Evolutionary conservation across 202 grass and related monocot species (phyloP).

Genomic region (Sporobolus alterniflorus): DNA sequence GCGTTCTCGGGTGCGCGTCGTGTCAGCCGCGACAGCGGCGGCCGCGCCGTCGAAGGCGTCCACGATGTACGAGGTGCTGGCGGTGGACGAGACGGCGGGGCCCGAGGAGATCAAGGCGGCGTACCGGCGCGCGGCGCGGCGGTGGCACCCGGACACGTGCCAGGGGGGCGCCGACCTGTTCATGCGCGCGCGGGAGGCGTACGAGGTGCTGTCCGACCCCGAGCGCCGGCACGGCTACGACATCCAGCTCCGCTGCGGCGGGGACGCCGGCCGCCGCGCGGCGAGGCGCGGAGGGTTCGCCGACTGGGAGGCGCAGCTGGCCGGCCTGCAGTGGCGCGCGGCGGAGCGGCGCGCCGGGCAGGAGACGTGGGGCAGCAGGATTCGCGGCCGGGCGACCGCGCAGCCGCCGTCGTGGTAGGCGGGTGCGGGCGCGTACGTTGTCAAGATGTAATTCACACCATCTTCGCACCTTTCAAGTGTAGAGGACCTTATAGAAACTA

Average conservation of each 20-base stretch:
- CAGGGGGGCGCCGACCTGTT: slow-evolving; percentile 51
- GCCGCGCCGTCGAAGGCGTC: not conserved
- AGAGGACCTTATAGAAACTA: not conserved
- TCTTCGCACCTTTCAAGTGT: not conserved
- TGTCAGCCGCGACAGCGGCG: not conserved
- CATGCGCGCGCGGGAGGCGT: slow-evolving; percentile 80
- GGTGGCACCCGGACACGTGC: slow-evolving; percentile 92
- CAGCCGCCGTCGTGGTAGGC: not conserved
- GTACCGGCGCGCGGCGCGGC: slow-evolving; percentile 65
- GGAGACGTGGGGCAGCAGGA: slow-evolving; percentile 69
- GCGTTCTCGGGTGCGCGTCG: slow-evolving; percentile 11
- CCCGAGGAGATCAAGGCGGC: slow-evolving; percentile 80
- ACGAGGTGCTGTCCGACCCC: slow-evolving; percentile 86
- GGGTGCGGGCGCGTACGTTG: not conserved
- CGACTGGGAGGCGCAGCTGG: slow-evolving; percentile 68
- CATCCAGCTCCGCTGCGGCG: slow-evolving; percentile 57
- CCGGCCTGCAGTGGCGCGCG: slow-evolving; percentile 52
- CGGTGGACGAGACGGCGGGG: slow-evolving; percentile 49
- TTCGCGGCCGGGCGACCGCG: slow-evolving; percentile 36
- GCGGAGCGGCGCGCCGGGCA: slow-evolving; percentile 18
- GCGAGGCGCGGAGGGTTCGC: slow-evolving; percentile 32
- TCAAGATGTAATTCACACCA: too few relatives aligned
- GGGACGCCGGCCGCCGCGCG: not conserved
- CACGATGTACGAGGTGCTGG: slow-evolving; percentile 80
- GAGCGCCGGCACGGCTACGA: slow-evolving; percentile 64